Conservation (phyloP, 2,329 filamentous ascomycete genomes). For the Albophoma yamanashiensis region DNA sequence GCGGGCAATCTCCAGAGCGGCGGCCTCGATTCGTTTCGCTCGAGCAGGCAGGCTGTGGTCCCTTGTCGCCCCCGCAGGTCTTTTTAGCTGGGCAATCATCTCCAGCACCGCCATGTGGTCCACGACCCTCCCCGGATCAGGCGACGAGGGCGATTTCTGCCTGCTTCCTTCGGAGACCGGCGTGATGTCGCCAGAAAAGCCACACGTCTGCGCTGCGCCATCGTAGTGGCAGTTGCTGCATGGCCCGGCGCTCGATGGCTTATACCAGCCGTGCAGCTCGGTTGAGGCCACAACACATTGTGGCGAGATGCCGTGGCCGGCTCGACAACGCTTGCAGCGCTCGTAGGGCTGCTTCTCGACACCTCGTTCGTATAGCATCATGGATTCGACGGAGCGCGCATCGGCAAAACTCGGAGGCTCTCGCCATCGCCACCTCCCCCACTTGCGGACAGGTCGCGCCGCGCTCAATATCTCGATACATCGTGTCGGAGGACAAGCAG, state of each 20-base stretch:
- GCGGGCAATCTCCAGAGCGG: constrained; percentile 13
- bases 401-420: constrained; percentile 6
- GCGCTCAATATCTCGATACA: not conserved
- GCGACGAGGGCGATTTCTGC: not conserved
- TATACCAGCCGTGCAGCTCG: not conserved
- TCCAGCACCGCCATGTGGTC: constrained; percentile 16
- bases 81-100: constrained; percentile 13
- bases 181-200: not conserved
- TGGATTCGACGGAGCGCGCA: constrained; percentile 8
- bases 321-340: constrained; percentile 12
- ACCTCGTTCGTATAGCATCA: constrained; percentile 15
- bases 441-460: constrained; percentile 5
- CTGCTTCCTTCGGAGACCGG: not conserved
- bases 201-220: constrained; percentile 5
- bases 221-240: constrained; percentile 16
- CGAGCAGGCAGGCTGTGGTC: constrained; percentile 11
- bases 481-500: not conserved
- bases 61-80: constrained; percentile 7
- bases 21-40: constrained; percentile 13
- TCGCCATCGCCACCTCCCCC: constrained; percentile 12
- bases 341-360: constrained; percentile 6
- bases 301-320: constrained; percentile 11
- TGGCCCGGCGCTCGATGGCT: not conserved
- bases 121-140: constrained; percentile 2
- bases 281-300: constrained; percentile 12